phyloP scores from a whole-genome alignment of 352 stramenopile genomes.

The Pythium aristosporum region DNA sequence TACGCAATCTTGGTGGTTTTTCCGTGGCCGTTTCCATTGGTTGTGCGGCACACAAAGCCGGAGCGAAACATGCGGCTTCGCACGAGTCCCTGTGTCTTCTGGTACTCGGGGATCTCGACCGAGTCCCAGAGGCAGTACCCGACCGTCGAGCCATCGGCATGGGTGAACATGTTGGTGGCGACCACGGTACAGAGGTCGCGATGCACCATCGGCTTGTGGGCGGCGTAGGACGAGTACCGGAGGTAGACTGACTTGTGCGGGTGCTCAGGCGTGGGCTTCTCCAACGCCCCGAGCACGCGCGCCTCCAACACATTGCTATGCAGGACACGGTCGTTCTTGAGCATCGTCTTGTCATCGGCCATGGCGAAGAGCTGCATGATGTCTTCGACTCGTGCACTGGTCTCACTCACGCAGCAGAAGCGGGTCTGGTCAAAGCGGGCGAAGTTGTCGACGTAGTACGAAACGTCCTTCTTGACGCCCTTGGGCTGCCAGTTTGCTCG shows the following conservation, averaged over 20 bases:
- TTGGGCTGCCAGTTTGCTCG: slow-evolving; percentile 42
- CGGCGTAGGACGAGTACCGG: slow-evolving; percentile 36
- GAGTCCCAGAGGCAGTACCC: slow-evolving; percentile 69
- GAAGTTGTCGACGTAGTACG: slow-evolving; percentile 51
- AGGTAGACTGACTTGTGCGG: slow-evolving; percentile 37
- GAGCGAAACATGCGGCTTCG: slow-evolving; percentile 47
- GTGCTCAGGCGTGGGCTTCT: slow-evolving; percentile 39
- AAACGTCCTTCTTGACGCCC: slow-evolving; percentile 43
- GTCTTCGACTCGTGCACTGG: slow-evolving; percentile 35
- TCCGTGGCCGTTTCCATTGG: not conserved
- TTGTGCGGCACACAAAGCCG: slow-evolving; percentile 40
- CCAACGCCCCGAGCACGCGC: slow-evolving; percentile 39
- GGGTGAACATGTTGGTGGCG: slow-evolving; percentile 27
- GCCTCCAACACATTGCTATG: slow-evolving; percentile 51
- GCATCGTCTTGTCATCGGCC: slow-evolving; percentile 34
- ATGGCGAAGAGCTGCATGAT: slow-evolving; percentile 55
- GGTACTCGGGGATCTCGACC: slow-evolving; percentile 30
- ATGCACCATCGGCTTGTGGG: slow-evolving; percentile 33
- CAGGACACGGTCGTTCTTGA: slow-evolving; percentile 44
- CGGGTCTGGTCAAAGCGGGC: slow-evolving; percentile 42
- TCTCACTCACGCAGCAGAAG: slow-evolving; percentile 57
- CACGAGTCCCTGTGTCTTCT: slow-evolving; percentile 25
- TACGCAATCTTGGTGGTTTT: slow-evolving; percentile 58
- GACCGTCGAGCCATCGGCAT: slow-evolving; percentile 46
- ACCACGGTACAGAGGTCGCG: slow-evolving; percentile 47